These are phyloP conservation scores for Leccinum incarnatum DNA, from an alignment of 768 basidiomycete species.

Conservation along the genomic window DNA sequence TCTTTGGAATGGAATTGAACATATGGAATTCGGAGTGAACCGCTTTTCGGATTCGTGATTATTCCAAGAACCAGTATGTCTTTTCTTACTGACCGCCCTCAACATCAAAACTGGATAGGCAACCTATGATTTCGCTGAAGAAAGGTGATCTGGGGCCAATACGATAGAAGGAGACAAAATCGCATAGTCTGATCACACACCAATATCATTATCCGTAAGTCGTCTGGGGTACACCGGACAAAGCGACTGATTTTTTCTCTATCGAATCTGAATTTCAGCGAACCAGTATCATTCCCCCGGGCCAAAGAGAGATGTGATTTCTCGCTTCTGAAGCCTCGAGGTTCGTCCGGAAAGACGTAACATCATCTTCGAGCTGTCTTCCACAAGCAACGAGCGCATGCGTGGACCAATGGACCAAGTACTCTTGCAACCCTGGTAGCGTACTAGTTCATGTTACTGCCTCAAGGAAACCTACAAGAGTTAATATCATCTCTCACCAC, in stretches of 20 bases:
- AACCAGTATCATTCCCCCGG: background rate
- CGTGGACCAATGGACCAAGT: background rate
- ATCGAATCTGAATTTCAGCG: background rate
- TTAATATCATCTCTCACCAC: background rate
- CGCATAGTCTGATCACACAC: background rate
- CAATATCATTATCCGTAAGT: background rate
- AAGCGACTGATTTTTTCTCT: background rate
- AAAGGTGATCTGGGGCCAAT: too few relatives aligned
- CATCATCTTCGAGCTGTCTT: background rate
- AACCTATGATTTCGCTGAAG: background rate
- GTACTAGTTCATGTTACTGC: background rate
- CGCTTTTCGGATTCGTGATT: too few relatives aligned
- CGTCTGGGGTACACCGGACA: background rate
- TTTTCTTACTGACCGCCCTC: background rate
- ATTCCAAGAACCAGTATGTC: too few relatives aligned
- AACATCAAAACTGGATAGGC: background rate
- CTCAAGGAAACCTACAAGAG: background rate
- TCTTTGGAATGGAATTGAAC: constrained; percentile 3
- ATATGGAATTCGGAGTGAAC: background rate
- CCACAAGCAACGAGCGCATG: background rate
- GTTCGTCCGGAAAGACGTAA: background rate
- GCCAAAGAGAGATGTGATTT: background rate
- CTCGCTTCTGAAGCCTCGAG: background rate
- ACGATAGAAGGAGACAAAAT: background rate
- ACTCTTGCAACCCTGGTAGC: background rate